A percentile compares a stretch with the other conserved stretches of the same genome.
Evolutionary conservation across 306 rosid genomes (phyloP).

Genomic region (Gillenia trifoliata): DNA sequence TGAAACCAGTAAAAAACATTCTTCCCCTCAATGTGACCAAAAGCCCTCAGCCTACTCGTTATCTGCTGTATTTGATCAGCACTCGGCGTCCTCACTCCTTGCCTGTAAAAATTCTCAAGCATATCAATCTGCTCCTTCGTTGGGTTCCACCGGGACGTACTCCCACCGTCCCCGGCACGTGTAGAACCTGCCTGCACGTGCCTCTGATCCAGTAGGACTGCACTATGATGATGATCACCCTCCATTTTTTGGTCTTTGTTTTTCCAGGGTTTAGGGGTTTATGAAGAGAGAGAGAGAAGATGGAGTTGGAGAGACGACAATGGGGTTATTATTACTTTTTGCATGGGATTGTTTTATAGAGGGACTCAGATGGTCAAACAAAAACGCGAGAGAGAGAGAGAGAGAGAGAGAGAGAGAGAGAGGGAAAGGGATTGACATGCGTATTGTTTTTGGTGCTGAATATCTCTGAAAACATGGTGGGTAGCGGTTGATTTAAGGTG

Average conservation of each 20-base stretch:
- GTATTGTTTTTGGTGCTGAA: constrained; percentile 84
- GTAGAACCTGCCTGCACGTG: neutral
- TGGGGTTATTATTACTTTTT: constrained; percentile 1
- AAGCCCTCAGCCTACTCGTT: constrained; percentile 51
- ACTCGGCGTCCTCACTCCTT: constrained; percentile 77
- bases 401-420: constrained; percentile 20
- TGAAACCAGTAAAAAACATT: constrained; percentile 98
- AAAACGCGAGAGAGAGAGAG: constrained; percentile 2
- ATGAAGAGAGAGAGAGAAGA: neutral
- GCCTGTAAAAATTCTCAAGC: constrained; percentile 70
- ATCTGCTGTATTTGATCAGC: constrained; percentile 80
- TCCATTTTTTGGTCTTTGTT: constrained; percentile 15
- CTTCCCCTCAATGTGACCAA: constrained; percentile 90
- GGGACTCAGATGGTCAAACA: constrained; percentile 31
- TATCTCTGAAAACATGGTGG: constrained; percentile 92
- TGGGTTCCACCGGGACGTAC: constrained; percentile 72
- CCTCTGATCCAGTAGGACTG: neutral
- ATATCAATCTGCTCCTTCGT: constrained; percentile 78
- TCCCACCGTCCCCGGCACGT: constrained; percentile 3
- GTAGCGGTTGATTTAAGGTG: constrained; percentile 42
- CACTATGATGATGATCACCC: neutral
- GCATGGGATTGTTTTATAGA: constrained; percentile 48
- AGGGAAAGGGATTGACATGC: constrained; percentile 67
- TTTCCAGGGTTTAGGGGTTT: neutral
- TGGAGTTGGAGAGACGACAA: neutral